phyloP scores from a whole-genome alignment of 306 rosid genomes.

The Chamaecrista fasciculata region DNA sequence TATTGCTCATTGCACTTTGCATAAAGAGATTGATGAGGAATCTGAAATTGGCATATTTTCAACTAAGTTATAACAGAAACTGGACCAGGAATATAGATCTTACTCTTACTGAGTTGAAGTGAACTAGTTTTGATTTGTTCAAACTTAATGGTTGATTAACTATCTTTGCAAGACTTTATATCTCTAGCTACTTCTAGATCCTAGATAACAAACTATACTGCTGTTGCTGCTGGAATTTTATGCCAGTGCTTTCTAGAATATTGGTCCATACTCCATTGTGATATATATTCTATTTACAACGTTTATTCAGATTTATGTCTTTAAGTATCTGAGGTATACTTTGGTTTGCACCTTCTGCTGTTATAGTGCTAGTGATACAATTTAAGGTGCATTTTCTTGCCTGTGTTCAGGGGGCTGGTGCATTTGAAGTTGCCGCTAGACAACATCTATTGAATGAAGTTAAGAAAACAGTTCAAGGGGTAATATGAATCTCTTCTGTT shows the following conservation, averaged over 20 bases:
- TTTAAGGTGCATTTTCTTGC: slow-evolving; percentile 14
- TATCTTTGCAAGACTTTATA: neutral
- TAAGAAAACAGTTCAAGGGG: slow-evolving; percentile 96
- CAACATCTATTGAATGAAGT: slow-evolving; percentile 79
- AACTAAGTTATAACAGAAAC: neutral
- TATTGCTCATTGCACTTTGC: slow-evolving; percentile 5
- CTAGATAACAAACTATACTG: too few relatives aligned
- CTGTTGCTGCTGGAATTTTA: too few relatives aligned
- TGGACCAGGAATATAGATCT: slow-evolving; percentile 4
- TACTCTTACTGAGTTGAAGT: neutral
- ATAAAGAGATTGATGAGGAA: neutral
- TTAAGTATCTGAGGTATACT: slow-evolving; percentile 6
- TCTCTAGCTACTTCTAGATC: too few relatives aligned
- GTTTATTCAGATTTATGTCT: neutral
- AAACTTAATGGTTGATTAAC: neutral
- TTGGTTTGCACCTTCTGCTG: slow-evolving; percentile 5
- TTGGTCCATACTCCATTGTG: too few relatives aligned
- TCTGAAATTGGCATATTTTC: neutral
- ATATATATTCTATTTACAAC: too few relatives aligned
- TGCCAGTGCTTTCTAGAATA: too few relatives aligned
- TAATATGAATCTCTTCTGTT: slow-evolving; percentile 32
- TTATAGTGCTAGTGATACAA: slow-evolving; percentile 28
- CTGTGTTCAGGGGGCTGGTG: slow-evolving; percentile 85
- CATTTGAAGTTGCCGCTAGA: slow-evolving; percentile 97
- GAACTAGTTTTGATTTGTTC: neutral